Evolutionary conservation across 768 basidiomycete genomes (phyloP).

Genomic region (Neoboletus brunneissimus): DNA sequence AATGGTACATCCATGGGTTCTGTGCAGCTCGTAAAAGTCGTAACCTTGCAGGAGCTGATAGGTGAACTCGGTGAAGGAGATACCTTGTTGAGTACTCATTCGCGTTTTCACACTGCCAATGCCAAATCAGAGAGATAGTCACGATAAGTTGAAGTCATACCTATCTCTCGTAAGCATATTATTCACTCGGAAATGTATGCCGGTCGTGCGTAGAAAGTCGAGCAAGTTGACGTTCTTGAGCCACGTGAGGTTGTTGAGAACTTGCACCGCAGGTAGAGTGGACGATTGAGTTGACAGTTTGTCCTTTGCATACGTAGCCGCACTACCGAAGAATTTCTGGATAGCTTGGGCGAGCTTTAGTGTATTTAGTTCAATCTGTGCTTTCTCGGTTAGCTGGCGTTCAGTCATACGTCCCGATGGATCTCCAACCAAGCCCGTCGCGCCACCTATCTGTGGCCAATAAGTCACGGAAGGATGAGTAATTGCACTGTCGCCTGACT

Average conservation of each 20-base stretch:
- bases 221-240: constrained; percentile 68
- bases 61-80: constrained; percentile 98
- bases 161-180: constrained; percentile 90
- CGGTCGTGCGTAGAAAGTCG: constrained; percentile 80
- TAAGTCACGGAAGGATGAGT: constrained; percentile 2
- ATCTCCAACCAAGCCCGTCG: constrained; percentile 95
- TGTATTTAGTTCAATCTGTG: constrained; percentile 66
- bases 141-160: constrained; percentile 38
- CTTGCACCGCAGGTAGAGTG: constrained; percentile 30
- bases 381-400: constrained; percentile 61
- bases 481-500: background rate
- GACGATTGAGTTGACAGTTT: constrained; percentile 16
- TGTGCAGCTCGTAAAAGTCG: constrained; percentile 82
- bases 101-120: constrained; percentile 73
- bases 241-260: constrained; percentile 79
- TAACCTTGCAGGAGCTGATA: constrained; percentile 97
- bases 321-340: constrained; percentile 68
- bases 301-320: constrained; percentile 56
- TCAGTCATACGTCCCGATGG: constrained; percentile 88
- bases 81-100: constrained; percentile 73
- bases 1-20: constrained; percentile 64
- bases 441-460: constrained; percentile 81
- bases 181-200: constrained; percentile 77
- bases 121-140: constrained; percentile 6
- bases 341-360: constrained; percentile 59